phyloP scores from a whole-genome alignment of 352 stramenopile species.

The Globisporangium barbulae region DNA sequence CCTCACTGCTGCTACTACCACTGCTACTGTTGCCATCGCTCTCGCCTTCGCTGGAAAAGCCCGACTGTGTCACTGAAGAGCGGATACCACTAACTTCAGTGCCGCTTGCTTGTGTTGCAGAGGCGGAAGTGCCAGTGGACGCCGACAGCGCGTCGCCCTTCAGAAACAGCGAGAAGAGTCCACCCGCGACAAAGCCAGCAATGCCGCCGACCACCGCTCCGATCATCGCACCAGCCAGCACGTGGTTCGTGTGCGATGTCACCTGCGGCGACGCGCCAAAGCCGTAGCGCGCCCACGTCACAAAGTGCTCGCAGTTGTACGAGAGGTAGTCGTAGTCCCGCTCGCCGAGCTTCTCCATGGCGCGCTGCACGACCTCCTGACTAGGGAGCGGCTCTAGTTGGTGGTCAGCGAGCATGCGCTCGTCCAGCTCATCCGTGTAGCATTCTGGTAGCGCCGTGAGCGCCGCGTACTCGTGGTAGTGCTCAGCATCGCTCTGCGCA shows the following conservation, averaged over 20 bases:
- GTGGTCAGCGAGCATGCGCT: constrained; percentile 43
- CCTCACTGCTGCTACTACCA: background rate
- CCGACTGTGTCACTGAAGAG: constrained; percentile 1
- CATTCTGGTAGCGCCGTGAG: constrained; percentile 24
- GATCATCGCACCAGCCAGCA: constrained; percentile 58
- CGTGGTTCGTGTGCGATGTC: constrained; percentile 48
- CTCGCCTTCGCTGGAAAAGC: constrained; percentile 5
- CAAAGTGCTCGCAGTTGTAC: constrained; percentile 80
- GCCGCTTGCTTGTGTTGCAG: background rate
- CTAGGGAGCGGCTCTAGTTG: constrained; percentile 33
- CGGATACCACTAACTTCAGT: background rate
- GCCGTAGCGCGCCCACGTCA: constrained; percentile 68
- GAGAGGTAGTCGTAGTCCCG: constrained; percentile 45
- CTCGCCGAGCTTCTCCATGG: constrained; percentile 47
- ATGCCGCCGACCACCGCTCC: constrained; percentile 55
- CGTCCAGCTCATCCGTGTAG: constrained; percentile 46
- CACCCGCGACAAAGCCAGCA: constrained; percentile 55
- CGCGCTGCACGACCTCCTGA: constrained; percentile 42
- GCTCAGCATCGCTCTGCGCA: constrained; percentile 1
- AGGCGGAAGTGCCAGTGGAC: constrained; percentile 21
- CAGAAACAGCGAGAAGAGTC: constrained; percentile 55
- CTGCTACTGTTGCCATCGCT: constrained; percentile 11
- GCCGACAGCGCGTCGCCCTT: constrained; percentile 53
- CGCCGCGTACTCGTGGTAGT: constrained; percentile 11
- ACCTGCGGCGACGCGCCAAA: constrained; percentile 55